These are phyloP conservation scores for Calophaca sinica DNA, from an alignment of 306 rosid species.

Conservation along the genomic window DNA sequence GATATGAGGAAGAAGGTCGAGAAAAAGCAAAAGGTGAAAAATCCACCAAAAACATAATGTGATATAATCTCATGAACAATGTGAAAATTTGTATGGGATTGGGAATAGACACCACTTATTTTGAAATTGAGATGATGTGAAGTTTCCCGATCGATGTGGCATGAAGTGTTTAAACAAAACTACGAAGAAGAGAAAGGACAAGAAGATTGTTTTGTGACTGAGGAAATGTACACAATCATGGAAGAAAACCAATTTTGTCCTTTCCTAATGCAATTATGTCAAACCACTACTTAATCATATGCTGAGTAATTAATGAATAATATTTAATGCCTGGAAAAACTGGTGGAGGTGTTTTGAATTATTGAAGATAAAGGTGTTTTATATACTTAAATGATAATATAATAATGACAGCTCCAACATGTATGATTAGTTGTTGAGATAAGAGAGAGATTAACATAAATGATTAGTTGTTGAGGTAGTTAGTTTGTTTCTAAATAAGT, in stretches of 20 bases:
- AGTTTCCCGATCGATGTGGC: not conserved
- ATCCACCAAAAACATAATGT: conserved; percentile 13
- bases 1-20: conserved; percentile 31
- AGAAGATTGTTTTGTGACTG: conserved; percentile 1
- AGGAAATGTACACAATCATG: too few relatives aligned
- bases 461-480: too few relatives aligned
- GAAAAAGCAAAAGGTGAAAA: conserved; percentile 29
- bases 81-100: not conserved
- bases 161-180: conserved; percentile 10
- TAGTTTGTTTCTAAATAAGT: too few relatives aligned
- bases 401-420: too few relatives aligned
- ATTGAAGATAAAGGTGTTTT: too few relatives aligned
- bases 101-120: not conserved
- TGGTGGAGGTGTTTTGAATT: too few relatives aligned
- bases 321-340: too few relatives aligned
- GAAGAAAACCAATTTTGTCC: too few relatives aligned
- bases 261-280: conserved; percentile 2
- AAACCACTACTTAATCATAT: not conserved
- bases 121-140: conserved; percentile 22
- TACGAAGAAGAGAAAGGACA: conserved; percentile 26
- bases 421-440: too few relatives aligned
- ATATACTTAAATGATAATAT: too few relatives aligned
- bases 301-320: too few relatives aligned
- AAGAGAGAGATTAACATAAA: too few relatives aligned
- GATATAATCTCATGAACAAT: conserved; percentile 33